A percentile compares a stretch with the other conserved stretches of the same genome.
Evolutionary conservation across 2,329 filamentous ascomycete genomes (phyloP).

Genomic region (Calonectria montana): DNA sequence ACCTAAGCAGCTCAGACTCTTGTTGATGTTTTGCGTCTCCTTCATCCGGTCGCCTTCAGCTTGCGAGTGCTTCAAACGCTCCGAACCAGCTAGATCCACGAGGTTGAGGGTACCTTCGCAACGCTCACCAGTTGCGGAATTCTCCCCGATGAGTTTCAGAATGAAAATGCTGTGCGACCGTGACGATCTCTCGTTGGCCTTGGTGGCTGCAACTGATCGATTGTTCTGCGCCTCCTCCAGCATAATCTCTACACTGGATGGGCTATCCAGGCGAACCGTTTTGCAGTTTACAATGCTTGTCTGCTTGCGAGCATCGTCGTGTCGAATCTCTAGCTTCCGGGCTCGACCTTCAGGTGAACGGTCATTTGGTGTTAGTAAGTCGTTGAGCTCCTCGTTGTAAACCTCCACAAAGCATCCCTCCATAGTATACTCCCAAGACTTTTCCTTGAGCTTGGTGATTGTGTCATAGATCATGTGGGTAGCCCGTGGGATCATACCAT

Average conservation of each 20-base stretch:
- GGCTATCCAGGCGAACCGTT: conserved; percentile 80
- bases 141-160: conserved; percentile 79
- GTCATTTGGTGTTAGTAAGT: conserved; percentile 72
- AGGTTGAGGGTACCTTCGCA: conserved; percentile 96
- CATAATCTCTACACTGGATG: conserved; percentile 82
- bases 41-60: conserved; percentile 88
- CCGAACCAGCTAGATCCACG: conserved; percentile 93
- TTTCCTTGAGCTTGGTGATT: conserved; percentile 83
- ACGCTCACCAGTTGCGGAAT: conserved; percentile 80
- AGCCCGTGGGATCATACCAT: conserved; percentile 95
- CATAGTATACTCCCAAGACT: conserved; percentile 95
- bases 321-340: conserved; percentile 89
- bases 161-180: conserved; percentile 98
- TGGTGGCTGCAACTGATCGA: conserved; percentile 94
- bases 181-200: conserved; percentile 93
- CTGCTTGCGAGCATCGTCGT: conserved; percentile 84
- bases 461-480: conserved; percentile 95
- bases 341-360: conserved; percentile 77
- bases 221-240: conserved; percentile 85
- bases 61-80: conserved; percentile 87
- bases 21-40: conserved; percentile 98
- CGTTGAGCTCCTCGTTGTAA: conserved; percentile 97
- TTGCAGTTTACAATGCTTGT: conserved; percentile 86
- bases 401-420: conserved; percentile 97
- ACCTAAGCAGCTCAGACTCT: conserved; percentile 88